Percentiles rank a stretch among this genome's conserved stretches.
Evolutionary conservation across 768 basidiomycete species (phyloP).

Genomic region (Mycena rosella): DNA sequence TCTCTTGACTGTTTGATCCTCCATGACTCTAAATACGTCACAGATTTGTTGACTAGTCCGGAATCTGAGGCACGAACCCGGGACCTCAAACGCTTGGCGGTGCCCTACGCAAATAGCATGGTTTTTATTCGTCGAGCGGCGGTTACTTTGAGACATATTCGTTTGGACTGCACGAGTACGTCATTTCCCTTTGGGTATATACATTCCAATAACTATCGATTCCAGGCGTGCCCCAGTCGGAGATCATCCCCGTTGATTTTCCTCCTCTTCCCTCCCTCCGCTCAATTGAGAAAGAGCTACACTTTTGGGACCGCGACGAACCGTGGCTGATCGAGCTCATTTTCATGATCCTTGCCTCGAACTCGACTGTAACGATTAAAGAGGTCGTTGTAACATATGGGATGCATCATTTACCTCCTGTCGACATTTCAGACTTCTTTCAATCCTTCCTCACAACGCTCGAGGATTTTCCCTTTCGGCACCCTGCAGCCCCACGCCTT

Average conservation of each 20-base stretch:
- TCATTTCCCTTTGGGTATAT: conserved; percentile 4
- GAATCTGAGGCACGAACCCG: conserved; percentile 1
- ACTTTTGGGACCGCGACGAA: conserved; percentile 8
- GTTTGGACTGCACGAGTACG: background rate
- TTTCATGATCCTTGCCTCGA: conserved; percentile 3
- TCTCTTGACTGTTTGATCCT: conserved; percentile 1
- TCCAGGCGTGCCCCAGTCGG: too few relatives aligned
- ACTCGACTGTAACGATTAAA: conserved; percentile 5
- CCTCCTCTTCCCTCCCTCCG: conserved; percentile 14
- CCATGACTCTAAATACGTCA: conserved; percentile 1
- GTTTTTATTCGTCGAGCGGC: conserved; percentile 7
- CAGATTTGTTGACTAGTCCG: conserved; percentile 9
- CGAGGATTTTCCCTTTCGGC: conserved; percentile 3
- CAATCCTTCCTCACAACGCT: conserved; percentile 11
- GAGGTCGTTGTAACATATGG: conserved; percentile 10
- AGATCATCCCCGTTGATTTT: background rate
- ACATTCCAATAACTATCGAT: background rate
- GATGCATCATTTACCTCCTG: background rate
- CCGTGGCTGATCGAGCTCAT: conserved; percentile 5
- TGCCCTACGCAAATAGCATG: conserved; percentile 1
- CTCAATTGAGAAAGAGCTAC: conserved; percentile 4
- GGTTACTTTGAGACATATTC: conserved; percentile 8
- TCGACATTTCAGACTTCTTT: conserved; percentile 5
- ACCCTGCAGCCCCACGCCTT: conserved; percentile 9
- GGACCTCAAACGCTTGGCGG: conserved; percentile 1